Evolutionary conservation across 1,284 basidiomycete species (phyloP), one percentile per base, ranked within the genome.

Genomic region (Somion occarium): DNA sequence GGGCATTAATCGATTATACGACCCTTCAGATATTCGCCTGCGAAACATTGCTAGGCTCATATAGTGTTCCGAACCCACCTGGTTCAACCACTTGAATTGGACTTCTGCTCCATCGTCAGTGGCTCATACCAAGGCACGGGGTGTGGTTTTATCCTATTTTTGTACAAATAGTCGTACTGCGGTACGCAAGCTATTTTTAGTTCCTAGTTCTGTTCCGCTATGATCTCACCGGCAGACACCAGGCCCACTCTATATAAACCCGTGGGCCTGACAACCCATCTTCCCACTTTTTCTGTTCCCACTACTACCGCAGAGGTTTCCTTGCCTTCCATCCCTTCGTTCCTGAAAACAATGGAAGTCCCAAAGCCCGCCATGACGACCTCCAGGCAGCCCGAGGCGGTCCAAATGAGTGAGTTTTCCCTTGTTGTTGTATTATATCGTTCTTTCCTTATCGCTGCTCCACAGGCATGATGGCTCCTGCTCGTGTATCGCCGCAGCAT

Each of bases 371-470:
- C 69, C 24, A 73, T 74, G 63, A 67, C 71, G 24, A 73, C 70
- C 44, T 67, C 66, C 37, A 58, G 66, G 55, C 80, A 82, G 66
- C 80, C 80, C 42, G 69, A 73, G 61, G 72, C 72, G 44, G 69
- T 74, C 39, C 69, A 77, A 61, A 82, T 83, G 80, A 74, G 80
- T 80, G 53, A 50, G 78, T 18, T 50, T 23, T 38, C 44, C 26
- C 30, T 50, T 27, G 23, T 49, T 52, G 34, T 42, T 18, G 12
- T 47, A 12, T 24, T 42, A 18, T 22, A 23, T 41, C 23, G 24
- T 20, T 42, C n/a, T 11, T 43, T 5, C 18, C 11, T 45, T 26
- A 44, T 39, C 24, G 24, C 18, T 26, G 20, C 30, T 25, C 34
- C 27, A 45, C 51, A 77, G 75, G 62, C 58, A 66, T 69, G 19